Percentiles rank a stretch among this genome's conserved stretches.
Evolutionary conservation across 257 asterid genomes (phyloP).

Genomic region (Solanum chmielewskii): DNA sequence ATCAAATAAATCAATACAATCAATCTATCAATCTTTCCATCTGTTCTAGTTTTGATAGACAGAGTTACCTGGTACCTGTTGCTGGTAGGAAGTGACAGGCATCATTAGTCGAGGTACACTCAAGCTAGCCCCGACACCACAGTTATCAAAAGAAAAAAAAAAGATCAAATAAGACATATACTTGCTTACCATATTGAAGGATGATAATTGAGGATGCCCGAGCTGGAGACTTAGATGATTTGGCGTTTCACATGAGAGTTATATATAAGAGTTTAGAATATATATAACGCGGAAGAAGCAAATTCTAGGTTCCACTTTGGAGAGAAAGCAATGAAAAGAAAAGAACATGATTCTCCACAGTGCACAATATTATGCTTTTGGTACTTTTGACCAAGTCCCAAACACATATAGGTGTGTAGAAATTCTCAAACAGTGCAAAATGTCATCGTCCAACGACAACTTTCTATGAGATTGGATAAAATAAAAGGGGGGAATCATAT

Average conservation of each 20-base stretch:
- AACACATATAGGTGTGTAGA: background rate
- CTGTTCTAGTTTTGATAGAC: background rate
- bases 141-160: background rate
- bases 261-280: constrained; percentile 7
- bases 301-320: constrained; percentile 43
- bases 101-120: background rate
- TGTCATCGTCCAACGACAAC: background rate
- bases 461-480: background rate
- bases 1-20: background rate
- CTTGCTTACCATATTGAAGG: background rate
- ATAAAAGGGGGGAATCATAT: background rate
- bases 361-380: constrained; percentile 1
- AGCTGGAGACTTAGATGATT: background rate
- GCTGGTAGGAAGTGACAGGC: background rate
- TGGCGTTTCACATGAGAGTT: background rate
- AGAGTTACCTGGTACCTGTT: background rate
- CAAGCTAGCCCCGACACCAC: background rate
- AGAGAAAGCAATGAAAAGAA: constrained; percentile 18
- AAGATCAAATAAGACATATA: background rate
- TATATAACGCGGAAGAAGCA: background rate
- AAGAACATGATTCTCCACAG: constrained; percentile 43
- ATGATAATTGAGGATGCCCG: background rate
- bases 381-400: background rate
- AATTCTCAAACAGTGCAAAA: background rate
- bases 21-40: background rate